Percentiles rank a stretch among this genome's conserved stretches.
phyloP scores from a whole-genome alignment of 139 green algal species.

The Tetradesmus lagerheimii region DNA sequence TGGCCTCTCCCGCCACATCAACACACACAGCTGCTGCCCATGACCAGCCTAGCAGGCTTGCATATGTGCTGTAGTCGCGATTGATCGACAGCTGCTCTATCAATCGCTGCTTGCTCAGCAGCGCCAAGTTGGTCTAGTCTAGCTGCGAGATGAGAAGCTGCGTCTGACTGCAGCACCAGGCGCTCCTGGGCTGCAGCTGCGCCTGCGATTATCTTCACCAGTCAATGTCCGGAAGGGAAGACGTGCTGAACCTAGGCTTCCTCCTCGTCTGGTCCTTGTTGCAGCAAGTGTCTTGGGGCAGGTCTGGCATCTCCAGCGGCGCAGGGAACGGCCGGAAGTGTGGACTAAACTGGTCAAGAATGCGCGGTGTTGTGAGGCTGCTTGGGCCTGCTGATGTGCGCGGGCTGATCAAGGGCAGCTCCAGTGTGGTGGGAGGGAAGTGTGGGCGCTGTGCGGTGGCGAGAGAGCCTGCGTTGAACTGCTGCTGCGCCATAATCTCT shows the following conservation, averaged over 20 bases:
- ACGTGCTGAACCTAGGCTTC: slow-evolving; percentile 26
- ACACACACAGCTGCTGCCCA: neutral
- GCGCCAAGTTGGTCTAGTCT: neutral
- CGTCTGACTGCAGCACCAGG: neutral
- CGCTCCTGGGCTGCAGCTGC: neutral
- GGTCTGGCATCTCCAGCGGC: neutral
- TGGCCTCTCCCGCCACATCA: neutral
- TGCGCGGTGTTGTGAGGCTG: neutral
- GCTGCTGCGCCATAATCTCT: neutral
- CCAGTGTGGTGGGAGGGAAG: neutral
- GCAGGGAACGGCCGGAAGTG: neutral
- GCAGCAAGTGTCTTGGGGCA: neutral
- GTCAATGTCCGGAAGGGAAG: slow-evolving; percentile 7
- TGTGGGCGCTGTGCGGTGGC: neutral
- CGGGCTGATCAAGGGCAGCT: neutral
- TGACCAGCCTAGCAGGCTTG: neutral
- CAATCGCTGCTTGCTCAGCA: neutral
- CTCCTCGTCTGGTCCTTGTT: slow-evolving; percentile 9
- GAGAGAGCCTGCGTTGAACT: neutral
- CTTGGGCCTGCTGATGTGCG: neutral
- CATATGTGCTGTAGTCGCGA: neutral
- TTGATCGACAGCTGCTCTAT: neutral
- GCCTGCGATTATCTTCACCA: neutral
- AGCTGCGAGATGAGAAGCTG: neutral
- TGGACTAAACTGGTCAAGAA: neutral